Evolutionary conservation across 192 early-diverging fungal species (phyloP), one percentile per base, ranked within the genome.

Genomic region (Podila minutissima): DNA sequence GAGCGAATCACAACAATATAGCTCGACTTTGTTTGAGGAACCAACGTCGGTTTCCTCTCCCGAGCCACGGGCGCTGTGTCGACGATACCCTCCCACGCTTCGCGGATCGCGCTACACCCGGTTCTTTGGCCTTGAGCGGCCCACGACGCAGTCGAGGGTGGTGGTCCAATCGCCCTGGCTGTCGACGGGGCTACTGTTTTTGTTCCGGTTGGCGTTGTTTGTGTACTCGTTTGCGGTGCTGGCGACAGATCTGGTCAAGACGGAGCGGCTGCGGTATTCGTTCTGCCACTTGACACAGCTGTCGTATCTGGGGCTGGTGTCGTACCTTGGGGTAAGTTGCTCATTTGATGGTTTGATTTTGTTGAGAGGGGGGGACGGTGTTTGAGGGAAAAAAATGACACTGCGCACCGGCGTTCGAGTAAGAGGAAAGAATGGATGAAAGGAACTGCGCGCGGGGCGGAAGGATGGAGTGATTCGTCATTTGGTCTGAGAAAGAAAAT

Each of bases 221-320:
- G 2, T 73, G 32, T 81, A 81, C 49, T 10, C 71, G 19, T 28
- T 31, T 10, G 53, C 58, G 12, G 71, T 81, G 8, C 17, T 81
- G 66, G 5, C 65, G 20, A 26, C 77, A 9, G 77, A 81, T 46
- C 50, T 81, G 17, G 17, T 57, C 33, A 26, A 29, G 57, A 81
- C 70, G 12, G 77, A 81, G 1, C 64, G 77, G 19, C 60, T 62
- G 5, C 65, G 31, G 58, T 73, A 35, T 55, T 62, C 62, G 66
- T 81, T 81, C 62, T 81, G 77, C 65, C 73, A 73, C 35, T 53
- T 81, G 66, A 81, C 77, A 3, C 77, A 81, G 62, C n/a, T 81
- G 22, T 81, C 77, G 10, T 81, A 81, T 20, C 28, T 73, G 26
- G 77, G 77, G 9, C n/a, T 81, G 50, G 65, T 58, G 22, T 63